Evolutionary conservation across 805 yeast species (phyloP), one percentile per base, ranked within the genome.

Genomic region (Barnettozyma siamensis): DNA sequence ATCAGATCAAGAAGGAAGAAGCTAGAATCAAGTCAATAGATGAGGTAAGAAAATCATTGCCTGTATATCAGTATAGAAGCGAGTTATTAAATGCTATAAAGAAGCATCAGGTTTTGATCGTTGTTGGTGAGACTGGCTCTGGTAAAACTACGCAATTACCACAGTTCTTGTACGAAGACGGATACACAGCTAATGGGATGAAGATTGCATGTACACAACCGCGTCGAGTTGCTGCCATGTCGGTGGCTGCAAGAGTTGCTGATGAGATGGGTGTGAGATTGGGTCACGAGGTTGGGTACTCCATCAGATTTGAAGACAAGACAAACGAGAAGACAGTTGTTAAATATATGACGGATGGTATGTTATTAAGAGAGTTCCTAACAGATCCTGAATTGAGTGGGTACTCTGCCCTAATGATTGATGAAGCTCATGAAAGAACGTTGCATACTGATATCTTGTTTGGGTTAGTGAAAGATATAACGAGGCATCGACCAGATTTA

Each of bases 401-500:
- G 2, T 91, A 89, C 57, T 76, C 93, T 2, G 95, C 85, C 1
- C 70, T 91, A 42, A 88, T 91, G 83, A 81, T 91, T 36, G 99
- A 91, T 63, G 99, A 91, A 62, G 99, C 99, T 0, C 99, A 93
- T 58, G 99, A 93, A 59, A 72, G 99, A 43, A 93, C 98, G 0
- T 67, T 91, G 31, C 81, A 91, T n/a, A 91, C 98, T 0, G 99
- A 91, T 62, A 72, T 78, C 9, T 57, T 91, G 8, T 67, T 91
- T 38, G 95, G 96, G 1, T 65, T 93, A 29, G 62, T 91, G 26
- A 91, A 91, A 49, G 85, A 83, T 45, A 74, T 88, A 0, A 58
- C 75, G 2, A 66, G 65, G 18, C 62, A 76, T 32, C 66, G 97
- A 40, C 75, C 81, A 0, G 94, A 85, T 46, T 65, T 93, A 41